Percentiles rank a stretch among this genome's conserved stretches.
Conservation (phyloP, 176 grass and related monocot species). For the Zea luxurians region DNA sequence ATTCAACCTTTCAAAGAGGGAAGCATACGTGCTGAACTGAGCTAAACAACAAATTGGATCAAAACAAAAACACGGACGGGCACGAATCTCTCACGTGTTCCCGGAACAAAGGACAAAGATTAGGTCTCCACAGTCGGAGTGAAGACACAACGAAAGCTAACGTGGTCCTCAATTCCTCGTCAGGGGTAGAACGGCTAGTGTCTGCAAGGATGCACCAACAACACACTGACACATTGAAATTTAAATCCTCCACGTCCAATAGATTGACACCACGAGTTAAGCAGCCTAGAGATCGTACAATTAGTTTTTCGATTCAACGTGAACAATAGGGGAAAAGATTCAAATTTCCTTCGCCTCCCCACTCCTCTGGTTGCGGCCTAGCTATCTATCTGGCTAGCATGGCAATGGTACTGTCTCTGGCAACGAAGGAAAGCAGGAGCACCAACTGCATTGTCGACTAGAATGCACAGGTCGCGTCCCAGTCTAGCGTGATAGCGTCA, state of each 20-base stretch:
- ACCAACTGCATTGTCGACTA: not conserved
- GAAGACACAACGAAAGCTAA: not conserved
- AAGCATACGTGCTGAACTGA: not conserved
- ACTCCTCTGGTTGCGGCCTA: no score
- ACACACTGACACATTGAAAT: not conserved
- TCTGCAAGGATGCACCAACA: conserved; percentile 1
- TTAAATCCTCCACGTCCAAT: not conserved
- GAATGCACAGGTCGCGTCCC: not conserved
- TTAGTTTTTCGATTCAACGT: not conserved
- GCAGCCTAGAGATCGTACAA: not conserved
- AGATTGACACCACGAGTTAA: not conserved
- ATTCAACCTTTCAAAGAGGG: no score
- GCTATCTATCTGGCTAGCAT: not conserved
- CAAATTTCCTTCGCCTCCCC: not conserved
- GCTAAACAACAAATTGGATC: not conserved
- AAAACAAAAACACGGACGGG: not conserved
- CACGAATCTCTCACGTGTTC: not conserved
- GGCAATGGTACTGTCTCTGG: no score
- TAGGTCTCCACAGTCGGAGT: not conserved
- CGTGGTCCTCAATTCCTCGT: not conserved
- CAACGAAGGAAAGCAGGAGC: not conserved
- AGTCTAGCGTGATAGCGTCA: no score
- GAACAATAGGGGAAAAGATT: not conserved
- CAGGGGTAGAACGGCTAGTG: not conserved
- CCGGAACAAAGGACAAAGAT: not conserved